phyloP scores from a whole-genome alignment of 139 green algal genomes.

The Choricystis sp. region DNA sequence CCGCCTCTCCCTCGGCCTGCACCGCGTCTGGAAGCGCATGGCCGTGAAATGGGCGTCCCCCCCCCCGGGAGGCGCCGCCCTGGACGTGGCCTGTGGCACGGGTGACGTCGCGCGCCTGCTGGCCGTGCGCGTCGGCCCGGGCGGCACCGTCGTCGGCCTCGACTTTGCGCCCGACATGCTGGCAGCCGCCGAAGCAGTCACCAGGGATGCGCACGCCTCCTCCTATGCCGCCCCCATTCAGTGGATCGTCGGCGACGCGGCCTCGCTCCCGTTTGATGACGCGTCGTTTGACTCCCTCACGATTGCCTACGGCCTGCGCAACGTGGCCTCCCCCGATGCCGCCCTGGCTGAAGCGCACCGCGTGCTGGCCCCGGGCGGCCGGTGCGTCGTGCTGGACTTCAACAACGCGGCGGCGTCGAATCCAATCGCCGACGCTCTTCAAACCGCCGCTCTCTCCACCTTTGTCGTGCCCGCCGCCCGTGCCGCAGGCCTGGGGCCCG shows the following conservation, averaged over 20 bases:
- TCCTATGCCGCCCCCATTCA: constrained; percentile 9
- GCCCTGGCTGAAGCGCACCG: constrained; percentile 63
- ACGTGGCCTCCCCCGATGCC: constrained; percentile 39
- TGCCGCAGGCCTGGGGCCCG: constrained; percentile 43
- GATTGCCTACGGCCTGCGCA: constrained; percentile 93
- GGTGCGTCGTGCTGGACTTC: constrained; percentile 86
- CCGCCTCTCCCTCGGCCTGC: constrained; percentile 73
- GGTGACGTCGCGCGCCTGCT: constrained; percentile 79
- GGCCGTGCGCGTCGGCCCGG: constrained; percentile 50
- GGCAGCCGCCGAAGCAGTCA: constrained; percentile 21
- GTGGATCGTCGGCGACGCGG: constrained; percentile 88
- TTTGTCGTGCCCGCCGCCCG: constrained; percentile 76
- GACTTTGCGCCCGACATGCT: constrained; percentile 89
- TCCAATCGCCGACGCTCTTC: constrained; percentile 25
- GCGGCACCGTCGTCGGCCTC: constrained; percentile 66
- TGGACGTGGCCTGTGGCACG: constrained; percentile 91
- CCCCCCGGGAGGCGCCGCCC: constrained; percentile 21
- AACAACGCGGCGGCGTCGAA: constrained; percentile 63
- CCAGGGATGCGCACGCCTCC: constrained; percentile 9
- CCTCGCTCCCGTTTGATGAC: constrained; percentile 68
- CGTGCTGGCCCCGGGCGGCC: constrained; percentile 61
- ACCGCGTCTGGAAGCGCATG: constrained; percentile 90
- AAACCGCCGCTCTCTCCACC: constrained; percentile 50
- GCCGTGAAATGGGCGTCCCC: constrained; percentile 73
- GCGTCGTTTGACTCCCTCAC: constrained; percentile 74